These are phyloP conservation scores for Mycena chlorophos DNA, from an alignment of 768 basidiomycete genomes.

Conservation along the genomic window DNA sequence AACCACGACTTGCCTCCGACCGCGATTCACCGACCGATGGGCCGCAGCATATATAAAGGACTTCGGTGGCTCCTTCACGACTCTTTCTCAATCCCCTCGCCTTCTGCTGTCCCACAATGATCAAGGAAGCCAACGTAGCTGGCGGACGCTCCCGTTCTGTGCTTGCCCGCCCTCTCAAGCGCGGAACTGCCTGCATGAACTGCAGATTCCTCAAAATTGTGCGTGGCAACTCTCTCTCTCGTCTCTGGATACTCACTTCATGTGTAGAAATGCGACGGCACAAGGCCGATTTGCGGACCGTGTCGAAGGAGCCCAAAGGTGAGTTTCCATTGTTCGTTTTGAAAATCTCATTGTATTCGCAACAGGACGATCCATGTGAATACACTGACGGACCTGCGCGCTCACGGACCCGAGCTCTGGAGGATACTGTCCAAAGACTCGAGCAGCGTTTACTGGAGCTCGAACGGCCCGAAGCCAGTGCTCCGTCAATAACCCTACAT, in stretches of 20 bases:
- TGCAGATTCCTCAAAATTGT: slow-evolving; percentile 59
- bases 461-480: slow-evolving; percentile 50
- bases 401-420: slow-evolving; percentile 58
- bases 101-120: slow-evolving; percentile 30
- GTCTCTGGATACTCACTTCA: slow-evolving; percentile 1
- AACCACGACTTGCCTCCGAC: no score
- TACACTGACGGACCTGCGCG: slow-evolving; percentile 65
- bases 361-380: slow-evolving; percentile 68
- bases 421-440: slow-evolving; percentile 57
- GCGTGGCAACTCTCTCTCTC: slow-evolving; percentile 24
- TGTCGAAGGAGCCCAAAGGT: slow-evolving; percentile 60
- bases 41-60: background rate
- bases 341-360: no score
- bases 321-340: no score
- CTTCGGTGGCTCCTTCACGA: background rate
- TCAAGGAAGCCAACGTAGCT: slow-evolving; percentile 34
- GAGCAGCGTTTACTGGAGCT: slow-evolving; percentile 58
- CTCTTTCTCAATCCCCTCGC: background rate
- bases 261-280: slow-evolving; percentile 66
- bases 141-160: slow-evolving; percentile 30
- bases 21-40: background rate
- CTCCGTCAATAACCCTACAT: slow-evolving; percentile 50
- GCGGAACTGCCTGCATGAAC: slow-evolving; percentile 56
- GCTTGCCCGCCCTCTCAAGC: slow-evolving; percentile 45
- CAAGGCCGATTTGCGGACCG: slow-evolving; percentile 62